Percentiles rank a stretch among this genome's conserved stretches.
Conservation (phyloP, 2,329 filamentous ascomycete genomes). For the Paecilomyces variotii region DNA sequence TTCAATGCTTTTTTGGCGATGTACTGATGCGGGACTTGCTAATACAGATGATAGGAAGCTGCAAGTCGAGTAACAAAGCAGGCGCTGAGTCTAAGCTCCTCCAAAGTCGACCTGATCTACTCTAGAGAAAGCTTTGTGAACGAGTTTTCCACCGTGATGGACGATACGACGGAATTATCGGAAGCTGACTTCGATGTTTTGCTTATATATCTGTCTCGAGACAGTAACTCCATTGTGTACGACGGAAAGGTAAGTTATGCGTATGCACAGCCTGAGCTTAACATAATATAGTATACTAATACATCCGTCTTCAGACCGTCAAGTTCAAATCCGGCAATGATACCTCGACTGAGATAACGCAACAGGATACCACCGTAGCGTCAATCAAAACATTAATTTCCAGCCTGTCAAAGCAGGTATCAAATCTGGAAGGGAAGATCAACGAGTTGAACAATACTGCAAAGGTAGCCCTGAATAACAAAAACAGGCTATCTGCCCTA, state of each 20-base stretch:
- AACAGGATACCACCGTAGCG: slow-evolving; percentile 74
- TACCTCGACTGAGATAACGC: slow-evolving; percentile 50
- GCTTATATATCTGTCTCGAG: slow-evolving; percentile 61
- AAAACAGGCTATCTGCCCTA: slow-evolving; percentile 68
- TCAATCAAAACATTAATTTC: slow-evolving; percentile 66
- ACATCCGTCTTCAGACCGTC: slow-evolving; percentile 47
- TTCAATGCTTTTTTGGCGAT: background rate
- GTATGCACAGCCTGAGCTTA: slow-evolving; percentile 3
- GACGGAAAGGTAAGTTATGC: slow-evolving; percentile 35
- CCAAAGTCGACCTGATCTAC: slow-evolving; percentile 58
- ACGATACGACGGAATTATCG: slow-evolving; percentile 45
- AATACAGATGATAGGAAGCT: slow-evolving; percentile 33
- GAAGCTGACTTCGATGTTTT: slow-evolving; percentile 61
- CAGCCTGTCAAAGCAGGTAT: slow-evolving; percentile 58
- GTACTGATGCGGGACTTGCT: slow-evolving; percentile 14
- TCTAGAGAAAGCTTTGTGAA: slow-evolving; percentile 57
- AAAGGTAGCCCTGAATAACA: slow-evolving; percentile 60
- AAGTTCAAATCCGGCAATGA: slow-evolving; percentile 59
- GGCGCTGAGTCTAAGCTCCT: slow-evolving; percentile 36
- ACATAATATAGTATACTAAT: slow-evolving; percentile 21
- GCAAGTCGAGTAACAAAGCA: slow-evolving; percentile 47
- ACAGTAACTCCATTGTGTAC: slow-evolving; percentile 48
- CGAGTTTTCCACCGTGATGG: slow-evolving; percentile 48
- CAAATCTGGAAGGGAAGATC: slow-evolving; percentile 52
- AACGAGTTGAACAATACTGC: slow-evolving; percentile 47